Percentiles rank a stretch among this genome's conserved stretches.
Conservation (phyloP, 2,329 filamentous ascomycete genomes). For the Botrytis medusae region DNA sequence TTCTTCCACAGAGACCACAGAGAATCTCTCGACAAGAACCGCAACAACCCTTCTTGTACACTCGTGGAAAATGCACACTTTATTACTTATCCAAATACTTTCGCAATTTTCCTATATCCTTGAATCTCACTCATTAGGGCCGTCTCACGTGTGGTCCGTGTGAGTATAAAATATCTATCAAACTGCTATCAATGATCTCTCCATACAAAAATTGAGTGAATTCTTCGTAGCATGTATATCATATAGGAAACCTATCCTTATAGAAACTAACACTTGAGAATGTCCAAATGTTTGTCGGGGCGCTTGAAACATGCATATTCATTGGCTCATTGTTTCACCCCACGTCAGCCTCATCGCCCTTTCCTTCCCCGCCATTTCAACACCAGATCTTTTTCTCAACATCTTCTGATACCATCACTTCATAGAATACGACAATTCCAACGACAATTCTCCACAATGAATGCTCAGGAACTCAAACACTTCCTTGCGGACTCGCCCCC, state of each 20-base stretch:
- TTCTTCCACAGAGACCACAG: neutral
- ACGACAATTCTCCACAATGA: constrained; percentile 46
- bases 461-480: constrained; percentile 63
- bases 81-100: neutral
- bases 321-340: constrained; percentile 17
- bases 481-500: constrained; percentile 92
- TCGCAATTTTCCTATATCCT: neutral
- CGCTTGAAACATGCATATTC: constrained; percentile 14
- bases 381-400: constrained; percentile 13
- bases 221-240: neutral
- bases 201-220: neutral
- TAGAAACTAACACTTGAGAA: neutral
- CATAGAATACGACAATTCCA: constrained; percentile 31
- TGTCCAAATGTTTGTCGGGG: constrained; percentile 13
- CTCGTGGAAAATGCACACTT: neutral
- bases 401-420: constrained; percentile 23
- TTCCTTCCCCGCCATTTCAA: constrained; percentile 8
- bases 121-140: constrained; percentile 1
- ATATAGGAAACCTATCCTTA: neutral
- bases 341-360: constrained; percentile 18
- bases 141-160: constrained; percentile 10
- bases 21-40: no score
- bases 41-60: neutral
- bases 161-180: neutral
- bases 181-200: neutral